Base-by-base conservation (phyloP, 2,329 filamentous ascomycete species). In the Aspergillus phoenicis region DNA sequence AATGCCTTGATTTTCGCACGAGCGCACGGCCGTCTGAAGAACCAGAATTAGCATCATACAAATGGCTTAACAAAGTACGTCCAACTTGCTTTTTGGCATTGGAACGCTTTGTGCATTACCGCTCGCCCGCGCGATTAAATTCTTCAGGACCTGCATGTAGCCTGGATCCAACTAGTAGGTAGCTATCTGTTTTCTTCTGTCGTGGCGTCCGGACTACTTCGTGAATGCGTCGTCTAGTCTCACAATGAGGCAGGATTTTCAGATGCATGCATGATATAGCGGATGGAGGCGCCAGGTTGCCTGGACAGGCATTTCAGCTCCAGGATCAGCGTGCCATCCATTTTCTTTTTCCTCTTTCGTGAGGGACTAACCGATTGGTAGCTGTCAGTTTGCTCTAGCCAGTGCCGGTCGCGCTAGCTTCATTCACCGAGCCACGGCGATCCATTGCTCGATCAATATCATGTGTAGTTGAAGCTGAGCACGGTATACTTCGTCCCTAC, bases 291-390 rank as follows among this genome's bases (percentile, higher is more conserved):
- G 13, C 38, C 24, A 39, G 22, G 26, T 56, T 47, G 59, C 54
- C 58, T 59, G 13, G 58, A 66, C 49, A 58, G 59, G 64, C 41
- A 54, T 57, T 66, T 49, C 51, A 33, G 41, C 52, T 52, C 58
- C 64, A 39, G 30, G 66, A 68, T 66, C 62, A 59, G 56, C 62
- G 26, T 43, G 30, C 52, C 22, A 17, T 41, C 36, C 15, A 43
- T 41, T 26, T 36, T 36, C 33, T 36, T 36, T 36, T 36, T 36
- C 33, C 33, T 36, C 33, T 36, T 43, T 11, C 26, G 52, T 43
- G 36, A 39, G 41, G 22, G 36, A 13, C 22, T 45, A 43, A 11
- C 33, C 51, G 36, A 56, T 55, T 52, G 52, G 39, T 28, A 47
- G 39, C 39, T 36, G 53, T 47, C 53, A 36, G 17, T 56, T 56